phyloP scores from a whole-genome alignment of 352 stramenopile genomes.

The Phytophthora syringae region DNA sequence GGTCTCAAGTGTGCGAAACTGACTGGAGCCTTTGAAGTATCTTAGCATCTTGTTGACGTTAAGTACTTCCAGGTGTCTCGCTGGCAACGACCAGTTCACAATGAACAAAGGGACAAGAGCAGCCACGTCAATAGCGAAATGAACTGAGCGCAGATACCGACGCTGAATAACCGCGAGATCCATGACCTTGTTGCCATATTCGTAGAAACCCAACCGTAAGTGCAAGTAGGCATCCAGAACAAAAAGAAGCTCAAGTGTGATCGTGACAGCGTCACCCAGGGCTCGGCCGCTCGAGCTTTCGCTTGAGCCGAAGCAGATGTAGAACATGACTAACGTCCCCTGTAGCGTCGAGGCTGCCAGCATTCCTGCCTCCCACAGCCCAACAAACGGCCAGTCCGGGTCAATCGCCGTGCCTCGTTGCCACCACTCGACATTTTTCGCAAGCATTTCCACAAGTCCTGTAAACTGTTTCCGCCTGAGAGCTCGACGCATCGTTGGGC shows the following conservation, averaged over 20 bases:
- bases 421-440: conserved; percentile 45
- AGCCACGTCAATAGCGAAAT: conserved; percentile 53
- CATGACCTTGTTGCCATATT: conserved; percentile 76
- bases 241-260: conserved; percentile 53
- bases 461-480: conserved; percentile 29
- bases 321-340: conserved; percentile 50
- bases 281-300: conserved; percentile 20
- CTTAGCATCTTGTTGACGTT: conserved; percentile 69
- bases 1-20: conserved; percentile 52
- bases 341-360: conserved; percentile 50
- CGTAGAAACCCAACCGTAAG: conserved; percentile 61
- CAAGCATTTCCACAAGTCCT: conserved; percentile 17
- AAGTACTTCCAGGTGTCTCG: conserved; percentile 40
- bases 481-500: conserved; percentile 26
- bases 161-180: conserved; percentile 43
- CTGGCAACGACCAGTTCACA: conserved; percentile 42
- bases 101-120: conserved; percentile 51
- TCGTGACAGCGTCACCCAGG: conserved; percentile 33
- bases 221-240: conserved; percentile 60
- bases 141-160: conserved; percentile 48
- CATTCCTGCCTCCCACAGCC: conserved; percentile 58
- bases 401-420: conserved; percentile 45
- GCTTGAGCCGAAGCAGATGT: conserved; percentile 52
- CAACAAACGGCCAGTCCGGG: conserved; percentile 53
- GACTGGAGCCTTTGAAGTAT: conserved; percentile 53